Base-by-base conservation (phyloP, 2,329 filamentous ascomycete species). In the Xylogone sp. region DNA sequence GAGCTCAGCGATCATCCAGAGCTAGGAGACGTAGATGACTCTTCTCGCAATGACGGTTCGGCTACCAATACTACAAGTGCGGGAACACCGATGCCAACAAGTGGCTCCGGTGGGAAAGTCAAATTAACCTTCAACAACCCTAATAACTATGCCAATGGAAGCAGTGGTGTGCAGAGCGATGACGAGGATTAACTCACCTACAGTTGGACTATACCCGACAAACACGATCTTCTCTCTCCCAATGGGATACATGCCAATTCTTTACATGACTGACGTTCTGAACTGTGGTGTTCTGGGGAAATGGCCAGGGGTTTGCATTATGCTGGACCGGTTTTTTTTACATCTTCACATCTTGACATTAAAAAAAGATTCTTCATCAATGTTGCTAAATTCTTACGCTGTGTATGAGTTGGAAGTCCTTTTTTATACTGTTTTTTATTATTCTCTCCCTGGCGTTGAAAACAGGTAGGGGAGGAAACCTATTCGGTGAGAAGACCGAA, bases 71-170 rank as follows among this genome's bases (percentile, higher is more conserved):
- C 78, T 12, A 77, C 81, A 5, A 80, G 72, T 53, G 76, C 76
- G 18, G 78, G 80, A 47, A 92, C 88, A 21, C 87, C 88, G 21
- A 76, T 86, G 62, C 79, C 83, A 31, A 68, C 76, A 21, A 77
- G 74, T 56, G 70, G 76, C 19, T 71, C 75, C 13, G 83, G 81
- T 3, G 76, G 86, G 46, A 92, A 64, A 52, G 46, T 93, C 70
- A 91, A 87, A 73, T 75, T 93, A 55, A 87, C 75, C 20, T 77
- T 81, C 59, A 78, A 76, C 53, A 69, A 68, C 44, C 53, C 21
- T 68, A 65, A 49, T 53, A 63, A 62, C 34, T 67, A 67, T 47
- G 61, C 65, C 42, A 69, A 69, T 50, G 72, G 70, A 8, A 69
- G 69, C 45, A 74, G 71, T 55, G 61, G 65, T 47, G 64, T 68